Evolutionary conservation across 2,329 filamentous ascomycete genomes (phyloP), one percentile per base, ranked within the genome.

Genomic region (Stemphylium vesicarium): DNA sequence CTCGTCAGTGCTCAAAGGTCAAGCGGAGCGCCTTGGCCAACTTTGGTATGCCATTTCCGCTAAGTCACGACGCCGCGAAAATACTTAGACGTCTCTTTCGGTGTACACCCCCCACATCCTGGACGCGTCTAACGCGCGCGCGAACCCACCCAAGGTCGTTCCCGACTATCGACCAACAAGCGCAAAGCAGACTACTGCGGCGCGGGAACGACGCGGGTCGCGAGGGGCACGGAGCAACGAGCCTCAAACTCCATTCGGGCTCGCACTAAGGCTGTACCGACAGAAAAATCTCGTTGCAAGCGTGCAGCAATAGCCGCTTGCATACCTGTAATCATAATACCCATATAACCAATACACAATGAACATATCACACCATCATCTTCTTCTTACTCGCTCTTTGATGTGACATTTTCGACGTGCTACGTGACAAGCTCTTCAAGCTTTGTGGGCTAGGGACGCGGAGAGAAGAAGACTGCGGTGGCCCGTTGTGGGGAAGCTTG

Each of bases 141-240:
- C 29, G 18, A 36, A 11, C 13, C 15, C 39, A 36, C 40, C 22
- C 43, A 47, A 52, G 20, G 26, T 35, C 45, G 35, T 54, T 53
- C 43, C 57, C 62, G 60, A 62, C 60, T 57, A 57, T 26, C 40
- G 40, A 53, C 62, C 60, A 66, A 62, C 56, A 39, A 54, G 46
- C 11, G 47, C 47, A 24, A 18, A 26, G 29, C 9, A 32, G 16
- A 33, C n/a, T 20, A 37, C 33, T 22, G 18, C 26, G 26, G 29
- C 26, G 45, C 45, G 29, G 51, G 44, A 53, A 53, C 10, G 20
- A 20, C 16, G 35, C 46, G 45, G 51, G 51, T 44, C 42, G 12
- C 8, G 11, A 22, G 16, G 16, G 31, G 33, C 16, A 31, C 31
- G 4, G 29, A 18, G 35, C 4, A 35, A 22, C 13, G n/a, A 24